phyloP scores from a whole-genome alignment of 2,329 filamentous ascomycete species.

The Colletotrichum eleusines region DNA sequence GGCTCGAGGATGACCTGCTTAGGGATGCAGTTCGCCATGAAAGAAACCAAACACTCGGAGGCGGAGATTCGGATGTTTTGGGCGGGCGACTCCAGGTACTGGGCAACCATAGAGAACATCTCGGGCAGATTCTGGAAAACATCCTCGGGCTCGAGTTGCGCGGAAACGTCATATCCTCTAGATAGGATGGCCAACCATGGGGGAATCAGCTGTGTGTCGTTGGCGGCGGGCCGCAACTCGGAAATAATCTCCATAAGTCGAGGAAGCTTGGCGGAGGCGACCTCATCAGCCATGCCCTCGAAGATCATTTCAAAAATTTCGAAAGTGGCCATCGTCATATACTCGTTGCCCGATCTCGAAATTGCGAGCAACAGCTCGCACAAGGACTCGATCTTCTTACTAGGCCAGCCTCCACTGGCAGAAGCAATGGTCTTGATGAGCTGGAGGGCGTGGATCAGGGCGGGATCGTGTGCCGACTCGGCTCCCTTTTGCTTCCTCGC shows the following conservation, averaged over 20 bases:
- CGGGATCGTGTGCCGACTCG: constrained; percentile 77
- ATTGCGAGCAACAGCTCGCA: constrained; percentile 92
- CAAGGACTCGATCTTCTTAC: constrained; percentile 91
- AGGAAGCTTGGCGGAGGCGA: constrained; percentile 90
- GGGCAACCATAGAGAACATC: constrained; percentile 82
- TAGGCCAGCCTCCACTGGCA: constrained; percentile 94
- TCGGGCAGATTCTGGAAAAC: constrained; percentile 92
- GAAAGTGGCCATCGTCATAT: constrained; percentile 95
- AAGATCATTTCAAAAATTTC: constrained; percentile 99
- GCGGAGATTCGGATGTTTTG: constrained; percentile 95
- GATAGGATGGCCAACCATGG: constrained; percentile 98
- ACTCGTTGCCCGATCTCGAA: constrained; percentile 91
- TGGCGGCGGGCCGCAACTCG: constrained; percentile 89
- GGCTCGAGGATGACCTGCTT: constrained; percentile 86
- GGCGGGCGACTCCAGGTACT: constrained; percentile 87
- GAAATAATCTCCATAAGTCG: constrained; percentile 91
- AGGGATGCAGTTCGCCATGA: constrained; percentile 91
- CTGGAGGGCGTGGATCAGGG: constrained; percentile 91
- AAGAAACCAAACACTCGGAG: constrained; percentile 93
- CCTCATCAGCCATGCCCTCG: constrained; percentile 87
- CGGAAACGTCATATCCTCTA: constrained; percentile 92
- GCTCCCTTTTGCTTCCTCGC: constrained; percentile 74
- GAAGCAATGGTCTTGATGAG: constrained; percentile 90
- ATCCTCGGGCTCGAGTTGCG: constrained; percentile 88
- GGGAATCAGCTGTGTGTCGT: constrained; percentile 93